Evolutionary conservation across 1,139 yeast genomes (phyloP), one percentile per base, ranked within the genome.

Genomic region (Taiozyma sp.): DNA sequence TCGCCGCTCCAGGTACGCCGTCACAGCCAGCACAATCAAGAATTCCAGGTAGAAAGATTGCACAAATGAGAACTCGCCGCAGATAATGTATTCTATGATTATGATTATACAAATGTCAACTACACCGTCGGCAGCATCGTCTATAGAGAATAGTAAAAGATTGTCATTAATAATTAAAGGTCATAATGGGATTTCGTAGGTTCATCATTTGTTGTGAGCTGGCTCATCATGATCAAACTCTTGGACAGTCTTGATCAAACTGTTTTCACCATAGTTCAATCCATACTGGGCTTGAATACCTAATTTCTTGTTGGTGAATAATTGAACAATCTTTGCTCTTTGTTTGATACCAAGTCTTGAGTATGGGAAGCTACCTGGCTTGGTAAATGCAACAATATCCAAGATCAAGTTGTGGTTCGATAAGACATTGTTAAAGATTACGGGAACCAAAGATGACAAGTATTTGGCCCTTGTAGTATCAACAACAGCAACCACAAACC

Each of bases 361-460:
- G 44, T 77, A 73, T 1, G 90, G 91, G 56, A 85, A 79, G 44
- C 75, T 80, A 0, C 83, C 85, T 48, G 74, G 74, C 50, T 79
- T 80, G 50, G 88, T 81, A 67, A 91, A 93, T 0, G 91, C 88
- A 47, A 95, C 87, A 45, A 90, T 78, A 66, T 93, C 97, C 44
- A 90, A 74, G n/a, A 89, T 79, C 52, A 93, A 70, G 59, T 90
- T 96, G 65, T 91, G 97, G 58, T 80, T 85, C 56, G 88, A 84
- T 58, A 93, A 72, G 1, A 91, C 81, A 6, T 85, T 82, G 57
- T 89, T 85, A 45, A 88, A 89, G 47, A 93, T 78, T 42, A 91
- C 78, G 0, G 98, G 96, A 0, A 90, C 91, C 53, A 93, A 68
- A 1, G 93, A 81, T 1, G 97, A 85, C 52, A 81, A 70, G 56